Conservation (phyloP, 163 green algal species). For the Botryococcus braunii region DNA sequence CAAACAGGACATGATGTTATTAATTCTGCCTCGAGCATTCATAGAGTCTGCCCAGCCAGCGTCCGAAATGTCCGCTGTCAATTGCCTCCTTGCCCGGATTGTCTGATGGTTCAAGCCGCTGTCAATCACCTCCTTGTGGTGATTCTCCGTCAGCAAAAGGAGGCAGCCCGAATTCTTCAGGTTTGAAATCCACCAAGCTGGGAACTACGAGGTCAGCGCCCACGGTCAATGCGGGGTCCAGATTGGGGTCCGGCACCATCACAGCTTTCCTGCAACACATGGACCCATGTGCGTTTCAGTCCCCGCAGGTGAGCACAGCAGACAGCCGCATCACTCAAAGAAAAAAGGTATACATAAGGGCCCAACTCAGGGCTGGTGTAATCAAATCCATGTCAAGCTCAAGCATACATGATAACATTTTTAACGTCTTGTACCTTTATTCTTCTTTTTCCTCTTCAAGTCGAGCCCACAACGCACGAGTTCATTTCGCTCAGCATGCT, state of each 20-base stretch:
- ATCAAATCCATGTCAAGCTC: not conserved
- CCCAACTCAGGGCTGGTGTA: too few relatives aligned
- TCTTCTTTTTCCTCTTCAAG: not conserved
- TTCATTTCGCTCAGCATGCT: not conserved
- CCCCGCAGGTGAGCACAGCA: not conserved
- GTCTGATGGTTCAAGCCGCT: too few relatives aligned
- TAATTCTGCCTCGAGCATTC: too few relatives aligned
- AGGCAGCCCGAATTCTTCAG: constrained; percentile 57
- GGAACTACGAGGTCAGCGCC: constrained; percentile 39
- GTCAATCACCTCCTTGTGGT: too few relatives aligned
- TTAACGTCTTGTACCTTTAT: not conserved
- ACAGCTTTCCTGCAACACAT: constrained; percentile 35
- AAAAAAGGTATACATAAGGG: too few relatives aligned
- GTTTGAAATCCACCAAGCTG: constrained; percentile 56
- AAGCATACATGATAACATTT: not conserved
- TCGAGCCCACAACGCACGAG: not conserved
- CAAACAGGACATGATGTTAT: too few relatives aligned
- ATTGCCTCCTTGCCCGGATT: too few relatives aligned
- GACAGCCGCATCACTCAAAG: not conserved
- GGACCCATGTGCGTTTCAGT: not conserved
- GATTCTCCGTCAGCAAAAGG: constrained; percentile 35
- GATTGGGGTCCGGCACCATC: constrained; percentile 54
- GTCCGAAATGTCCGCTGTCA: too few relatives aligned
- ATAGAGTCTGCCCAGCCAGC: too few relatives aligned
- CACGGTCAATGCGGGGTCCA: constrained; percentile 23